Evolutionary conservation across 2,329 filamentous ascomycete species (phyloP), one percentile per base, ranked within the genome.

Genomic region (Aspergillus aculeatus): DNA sequence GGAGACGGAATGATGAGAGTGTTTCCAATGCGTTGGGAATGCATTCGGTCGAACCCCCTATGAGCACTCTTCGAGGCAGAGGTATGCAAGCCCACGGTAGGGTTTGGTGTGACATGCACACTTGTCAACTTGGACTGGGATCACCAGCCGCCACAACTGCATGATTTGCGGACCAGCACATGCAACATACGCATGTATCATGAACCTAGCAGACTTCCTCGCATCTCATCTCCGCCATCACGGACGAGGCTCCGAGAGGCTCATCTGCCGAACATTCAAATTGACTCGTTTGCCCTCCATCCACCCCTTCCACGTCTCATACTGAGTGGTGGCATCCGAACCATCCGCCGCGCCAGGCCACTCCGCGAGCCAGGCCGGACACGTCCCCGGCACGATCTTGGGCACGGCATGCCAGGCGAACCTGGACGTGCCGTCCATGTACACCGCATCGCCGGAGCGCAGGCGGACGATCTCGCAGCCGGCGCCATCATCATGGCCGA

Each of bases 331-430:
- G 19, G 65, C 60, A 32, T 66, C 62, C 24, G 65, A 68, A 77
- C 72, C 78, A 47, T 72, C 78, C 50, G 81, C 81, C 0, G 48
- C 62, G 32, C 53, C 80, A 9, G 93, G 93, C 93, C 93, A 98
- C 47, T 89, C 80, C 58, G 81, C 78, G 53, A 98, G 75, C 75
- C 88, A 90, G 0, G 78, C 78, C 0, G 94, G 94, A 75, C 93
- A 98, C 0, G 91, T 96, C 1, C 80, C 85, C 50, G 86, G 83
- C 38, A 97, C 71, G 12, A 98, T 89, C 73, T 93, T 95, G 5
- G 95, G 93, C 12, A 98, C 92, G 12, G 91, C 93, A 77, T 98
- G 95, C 94, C 94, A 98, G 2, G 94, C 93, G 76, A 92, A 96
- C 48, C 95, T 83, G 4, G 91, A 89, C 59, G 86, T 82, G 21